A percentile compares a stretch with the other conserved stretches of the same genome.
These are phyloP conservation scores for Remersonia thermophila DNA, from an alignment of 2,329 filamentous ascomycete genomes.

Conservation along the genomic window DNA sequence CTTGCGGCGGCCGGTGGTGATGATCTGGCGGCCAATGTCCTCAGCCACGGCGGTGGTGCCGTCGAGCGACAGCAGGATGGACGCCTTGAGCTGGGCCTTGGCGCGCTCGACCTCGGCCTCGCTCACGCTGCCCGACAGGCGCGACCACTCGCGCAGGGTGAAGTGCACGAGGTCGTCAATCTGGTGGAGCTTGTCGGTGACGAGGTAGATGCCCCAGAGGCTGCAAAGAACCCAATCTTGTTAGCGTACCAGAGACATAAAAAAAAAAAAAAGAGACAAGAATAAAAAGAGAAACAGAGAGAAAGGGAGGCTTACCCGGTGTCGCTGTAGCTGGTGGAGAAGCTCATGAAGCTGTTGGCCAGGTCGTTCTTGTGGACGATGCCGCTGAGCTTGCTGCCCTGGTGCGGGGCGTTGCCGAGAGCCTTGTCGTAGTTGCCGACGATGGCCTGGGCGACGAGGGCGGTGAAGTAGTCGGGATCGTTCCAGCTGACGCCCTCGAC, in stretches of 20 bases:
- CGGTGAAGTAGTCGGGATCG: conserved; percentile 98
- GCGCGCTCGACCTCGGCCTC: conserved; percentile 92
- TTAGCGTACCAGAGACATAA: background rate
- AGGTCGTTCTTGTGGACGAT: conserved; percentile 90
- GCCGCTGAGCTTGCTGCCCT: conserved; percentile 94
- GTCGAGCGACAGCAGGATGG: conserved; percentile 90
- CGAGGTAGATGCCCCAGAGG: conserved; percentile 99
- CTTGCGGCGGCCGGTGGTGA: conserved; percentile 91
- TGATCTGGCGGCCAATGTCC: conserved; percentile 96
- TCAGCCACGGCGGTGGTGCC: conserved; percentile 95
- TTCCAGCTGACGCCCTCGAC: conserved; percentile 99
- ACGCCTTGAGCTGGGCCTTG: conserved; percentile 98
- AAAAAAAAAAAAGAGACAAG: background rate
- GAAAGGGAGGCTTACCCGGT: conserved; percentile 65
- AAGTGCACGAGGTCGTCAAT: conserved; percentile 98
- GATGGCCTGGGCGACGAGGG: conserved; percentile 92
- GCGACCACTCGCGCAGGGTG: conserved; percentile 94
- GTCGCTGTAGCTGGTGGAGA: conserved; percentile 98
- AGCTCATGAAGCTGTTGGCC: conserved; percentile 99
- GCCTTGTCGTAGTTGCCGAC: conserved; percentile 99
- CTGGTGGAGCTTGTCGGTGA: conserved; percentile 74
- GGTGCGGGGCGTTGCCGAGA: conserved; percentile 92
- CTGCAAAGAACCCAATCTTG: conserved; percentile 30
- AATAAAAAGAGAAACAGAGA: conserved; percentile 1
- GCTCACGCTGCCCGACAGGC: conserved; percentile 77